Conservation (phyloP, 1,284 basidiomycete species). For the Trametes versicolor region DNA sequence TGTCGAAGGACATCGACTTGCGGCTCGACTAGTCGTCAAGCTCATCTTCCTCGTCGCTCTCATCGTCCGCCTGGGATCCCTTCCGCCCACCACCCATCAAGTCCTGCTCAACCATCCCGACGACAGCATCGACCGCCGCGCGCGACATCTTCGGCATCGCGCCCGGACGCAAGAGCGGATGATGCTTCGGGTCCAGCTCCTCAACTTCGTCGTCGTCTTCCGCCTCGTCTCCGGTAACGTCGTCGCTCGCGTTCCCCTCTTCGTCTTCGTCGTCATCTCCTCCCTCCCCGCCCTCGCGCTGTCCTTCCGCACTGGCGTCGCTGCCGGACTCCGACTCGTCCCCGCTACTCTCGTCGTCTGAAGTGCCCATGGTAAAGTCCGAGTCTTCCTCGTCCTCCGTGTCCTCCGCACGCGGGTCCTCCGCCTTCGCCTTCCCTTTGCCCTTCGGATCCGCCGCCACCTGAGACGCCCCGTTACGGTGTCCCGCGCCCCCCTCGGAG, state of each 20-base stretch:
- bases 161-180: slow-evolving; percentile 72
- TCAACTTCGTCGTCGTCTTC: slow-evolving; percentile 58
- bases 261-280: slow-evolving; percentile 35
- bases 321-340: slow-evolving; percentile 23
- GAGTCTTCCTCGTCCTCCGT: slow-evolving; percentile 64
- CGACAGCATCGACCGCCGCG: slow-evolving; percentile 70
- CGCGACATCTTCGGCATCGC: slow-evolving; percentile 74
- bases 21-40: slow-evolving; percentile 44
- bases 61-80: slow-evolving; percentile 34
- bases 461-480: slow-evolving; percentile 25
- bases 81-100: slow-evolving; percentile 47
- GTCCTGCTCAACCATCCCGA: slow-evolving; percentile 66
- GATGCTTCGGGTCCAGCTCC: slow-evolving; percentile 62
- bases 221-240: slow-evolving; percentile 37
- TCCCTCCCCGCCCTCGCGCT: slow-evolving; percentile 41
- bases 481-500: slow-evolving; percentile 8
- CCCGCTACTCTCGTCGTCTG: slow-evolving; percentile 42
- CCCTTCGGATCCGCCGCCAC: slow-evolving; percentile 22
- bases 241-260: slow-evolving; percentile 34
- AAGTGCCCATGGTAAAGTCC: slow-evolving; percentile 51
- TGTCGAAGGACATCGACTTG: background rate
- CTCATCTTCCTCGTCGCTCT: slow-evolving; percentile 50
- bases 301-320: slow-evolving; percentile 34
- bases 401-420: slow-evolving; percentile 48
- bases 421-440: slow-evolving; percentile 35